phyloP scores from a whole-genome alignment of 2,329 filamentous ascomycete species.

The Ophiocordyceps australis region DNA sequence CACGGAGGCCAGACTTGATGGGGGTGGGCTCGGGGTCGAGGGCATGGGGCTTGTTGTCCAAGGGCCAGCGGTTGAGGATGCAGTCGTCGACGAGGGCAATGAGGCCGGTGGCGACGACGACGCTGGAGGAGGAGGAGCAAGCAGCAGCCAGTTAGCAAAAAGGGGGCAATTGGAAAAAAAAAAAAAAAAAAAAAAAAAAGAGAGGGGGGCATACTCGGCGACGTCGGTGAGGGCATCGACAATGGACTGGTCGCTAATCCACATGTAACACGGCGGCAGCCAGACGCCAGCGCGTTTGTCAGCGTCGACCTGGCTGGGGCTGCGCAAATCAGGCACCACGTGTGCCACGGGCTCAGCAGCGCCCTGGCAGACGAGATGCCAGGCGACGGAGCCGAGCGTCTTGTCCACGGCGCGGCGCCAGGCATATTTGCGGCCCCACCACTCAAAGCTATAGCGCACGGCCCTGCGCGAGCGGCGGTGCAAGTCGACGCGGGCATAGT shows the following conservation, averaged over 20 bases:
- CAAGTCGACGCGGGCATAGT: slow-evolving; percentile 85
- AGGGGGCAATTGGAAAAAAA: too few relatives aligned
- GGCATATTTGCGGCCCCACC: slow-evolving; percentile 74
- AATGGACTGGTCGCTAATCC: slow-evolving; percentile 61
- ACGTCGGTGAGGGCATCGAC: slow-evolving; percentile 58
- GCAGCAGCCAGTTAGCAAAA: too few relatives aligned
- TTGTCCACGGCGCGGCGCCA: slow-evolving; percentile 68
- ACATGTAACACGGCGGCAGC: slow-evolving; percentile 81
- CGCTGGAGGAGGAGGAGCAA: slow-evolving; percentile 29
- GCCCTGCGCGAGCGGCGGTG: slow-evolving; percentile 36
- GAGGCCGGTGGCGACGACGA: slow-evolving; percentile 79
- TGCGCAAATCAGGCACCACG: slow-evolving; percentile 65
- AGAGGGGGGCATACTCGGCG: slow-evolving; percentile 49
- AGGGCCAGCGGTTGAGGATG: slow-evolving; percentile 61
- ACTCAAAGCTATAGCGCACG: slow-evolving; percentile 80
- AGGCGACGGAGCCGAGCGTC: slow-evolving; percentile 51
- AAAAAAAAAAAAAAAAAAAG: slow-evolving; percentile 1
- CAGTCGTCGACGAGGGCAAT: slow-evolving; percentile 79
- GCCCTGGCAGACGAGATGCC: slow-evolving; percentile 58
- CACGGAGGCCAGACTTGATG: slow-evolving; percentile 1
- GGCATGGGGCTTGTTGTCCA: neutral
- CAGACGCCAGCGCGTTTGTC: slow-evolving; percentile 71
- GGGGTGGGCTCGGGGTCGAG: slow-evolving; percentile 5
- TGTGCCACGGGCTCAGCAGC: slow-evolving; percentile 49
- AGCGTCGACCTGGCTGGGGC: slow-evolving; percentile 47